phyloP scores from a whole-genome alignment of 805 yeast species.

The Lipomyces sp. region DNA sequence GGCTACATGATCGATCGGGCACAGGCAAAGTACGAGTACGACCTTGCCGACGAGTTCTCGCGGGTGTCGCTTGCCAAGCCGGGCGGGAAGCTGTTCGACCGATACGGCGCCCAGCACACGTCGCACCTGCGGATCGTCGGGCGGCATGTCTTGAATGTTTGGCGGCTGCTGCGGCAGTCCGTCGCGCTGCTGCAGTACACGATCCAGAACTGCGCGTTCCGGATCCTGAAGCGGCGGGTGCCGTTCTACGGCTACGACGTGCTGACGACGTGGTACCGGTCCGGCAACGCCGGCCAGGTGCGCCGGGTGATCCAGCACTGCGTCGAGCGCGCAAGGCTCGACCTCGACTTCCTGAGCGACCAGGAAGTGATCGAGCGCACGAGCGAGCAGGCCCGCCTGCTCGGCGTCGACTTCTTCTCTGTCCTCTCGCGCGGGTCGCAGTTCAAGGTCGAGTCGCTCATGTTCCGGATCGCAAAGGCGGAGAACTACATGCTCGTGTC shows the following conservation, averaged over 20 bases:
- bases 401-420: conserved; percentile 88
- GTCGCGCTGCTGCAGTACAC: conserved; percentile 64
- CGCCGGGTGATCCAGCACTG: conserved; percentile 47
- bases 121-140: conserved; percentile 70
- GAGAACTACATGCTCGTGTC: conserved; percentile 72
- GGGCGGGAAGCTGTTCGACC: conserved; percentile 40
- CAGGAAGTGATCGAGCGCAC: conserved; percentile 65
- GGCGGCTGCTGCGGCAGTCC: conserved; percentile 72
- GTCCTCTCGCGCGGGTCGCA: conserved; percentile 91
- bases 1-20: conserved; percentile 76
- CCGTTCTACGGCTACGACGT: conserved; percentile 57
- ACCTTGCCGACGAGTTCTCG: conserved; percentile 58
- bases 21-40: conserved; percentile 43
- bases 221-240: conserved; percentile 60
- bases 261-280: conserved; percentile 49
- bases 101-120: conserved; percentile 81
- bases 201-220: conserved; percentile 70
- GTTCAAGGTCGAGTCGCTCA: conserved; percentile 83
- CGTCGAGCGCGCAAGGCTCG: conserved; percentile 45
- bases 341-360: conserved; percentile 49
- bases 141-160: conserved; percentile 76
- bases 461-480: conserved; percentile 68
- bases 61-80: conserved; percentile 55
- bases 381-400: conserved; percentile 75
- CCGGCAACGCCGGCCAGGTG: conserved; percentile 29